Evolutionary conservation across 2,329 filamentous ascomycete genomes (phyloP).

Genomic region (Colletotrichum brevisporum): DNA sequence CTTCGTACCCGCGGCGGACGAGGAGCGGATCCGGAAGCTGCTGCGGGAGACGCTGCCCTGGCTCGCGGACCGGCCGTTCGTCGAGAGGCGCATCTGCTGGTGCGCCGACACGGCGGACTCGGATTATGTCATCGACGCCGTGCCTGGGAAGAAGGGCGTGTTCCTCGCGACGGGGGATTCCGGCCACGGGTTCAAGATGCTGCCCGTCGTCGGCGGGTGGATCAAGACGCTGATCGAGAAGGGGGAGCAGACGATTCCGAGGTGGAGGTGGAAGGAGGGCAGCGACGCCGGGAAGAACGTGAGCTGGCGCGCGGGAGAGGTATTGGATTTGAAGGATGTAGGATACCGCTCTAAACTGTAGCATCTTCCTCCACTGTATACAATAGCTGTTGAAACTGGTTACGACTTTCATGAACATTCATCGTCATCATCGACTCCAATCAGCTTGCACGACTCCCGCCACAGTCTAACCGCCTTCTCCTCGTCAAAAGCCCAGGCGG

Average conservation of each 20-base stretch:
- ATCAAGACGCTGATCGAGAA: conserved; percentile 61
- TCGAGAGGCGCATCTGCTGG: conserved; percentile 72
- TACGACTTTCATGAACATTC: too few species aligned
- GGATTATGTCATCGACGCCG: conserved; percentile 72
- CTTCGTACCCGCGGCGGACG: conserved; percentile 67
- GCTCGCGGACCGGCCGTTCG: conserved; percentile 67
- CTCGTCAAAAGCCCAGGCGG: conserved; percentile 40
- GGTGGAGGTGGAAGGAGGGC: conserved; percentile 67
- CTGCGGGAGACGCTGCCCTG: conserved; percentile 65
- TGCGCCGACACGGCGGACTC: conserved; percentile 73
- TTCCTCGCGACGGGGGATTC: conserved; percentile 70
- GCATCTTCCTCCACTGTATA: too few species aligned
- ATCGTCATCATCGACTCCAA: conserved; percentile 54
- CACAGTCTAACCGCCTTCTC: conserved; percentile 17
- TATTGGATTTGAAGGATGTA: conserved; percentile 44
- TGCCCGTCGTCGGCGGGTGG: conserved; percentile 68
- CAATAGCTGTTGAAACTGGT: too few species aligned
- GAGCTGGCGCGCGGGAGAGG: conserved; percentile 51
- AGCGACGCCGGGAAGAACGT: conserved; percentile 46
- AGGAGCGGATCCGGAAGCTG: conserved; percentile 63
- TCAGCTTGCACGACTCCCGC: conserved; percentile 12
- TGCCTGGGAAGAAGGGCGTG: conserved; percentile 64
- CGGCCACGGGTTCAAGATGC: conserved; percentile 75
- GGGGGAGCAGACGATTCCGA: conserved; percentile 55
- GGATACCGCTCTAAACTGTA: neutral